Evolutionary conservation across 148 eudicot species (phyloP).

Genomic region (Pouteria glomerata): DNA sequence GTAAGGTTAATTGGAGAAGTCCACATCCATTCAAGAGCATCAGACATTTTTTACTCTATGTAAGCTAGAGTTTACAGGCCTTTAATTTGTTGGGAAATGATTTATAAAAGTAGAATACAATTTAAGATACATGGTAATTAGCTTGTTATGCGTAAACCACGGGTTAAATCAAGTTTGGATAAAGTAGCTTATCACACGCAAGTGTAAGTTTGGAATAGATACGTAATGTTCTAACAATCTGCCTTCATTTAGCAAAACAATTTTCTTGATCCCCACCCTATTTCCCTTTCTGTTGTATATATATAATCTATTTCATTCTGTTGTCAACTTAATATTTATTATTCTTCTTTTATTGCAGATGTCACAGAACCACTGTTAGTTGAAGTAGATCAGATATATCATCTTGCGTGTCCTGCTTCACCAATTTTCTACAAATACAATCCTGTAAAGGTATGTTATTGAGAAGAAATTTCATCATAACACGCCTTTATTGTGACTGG

Average conservation of each 20-base stretch:
- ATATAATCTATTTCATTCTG: neutral
- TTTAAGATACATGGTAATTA: neutral
- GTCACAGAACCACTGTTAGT: conserved; percentile 79
- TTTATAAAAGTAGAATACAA: neutral
- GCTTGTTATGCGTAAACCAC: neutral
- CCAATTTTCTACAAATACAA: conserved; percentile 96
- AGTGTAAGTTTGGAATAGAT: neutral
- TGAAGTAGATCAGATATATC: conserved; percentile 93
- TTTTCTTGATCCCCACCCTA: neutral
- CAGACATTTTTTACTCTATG: neutral
- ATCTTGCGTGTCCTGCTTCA: conserved; percentile 98
- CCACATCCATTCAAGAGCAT: neutral
- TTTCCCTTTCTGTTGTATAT: neutral
- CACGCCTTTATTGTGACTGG: neutral
- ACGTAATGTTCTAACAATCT: neutral
- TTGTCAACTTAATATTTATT: neutral
- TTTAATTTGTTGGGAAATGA: neutral
- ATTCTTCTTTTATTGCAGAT: conserved; percentile 41
- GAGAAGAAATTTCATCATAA: neutral
- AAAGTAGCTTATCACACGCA: neutral
- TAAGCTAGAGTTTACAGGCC: neutral
- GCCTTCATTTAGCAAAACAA: neutral
- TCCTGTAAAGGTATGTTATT: conserved; percentile 89
- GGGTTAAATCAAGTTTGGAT: neutral
- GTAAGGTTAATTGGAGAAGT: neutral